Conservation (phyloP, 768 basidiomycete species). For the Mycena sanguinolenta region DNA sequence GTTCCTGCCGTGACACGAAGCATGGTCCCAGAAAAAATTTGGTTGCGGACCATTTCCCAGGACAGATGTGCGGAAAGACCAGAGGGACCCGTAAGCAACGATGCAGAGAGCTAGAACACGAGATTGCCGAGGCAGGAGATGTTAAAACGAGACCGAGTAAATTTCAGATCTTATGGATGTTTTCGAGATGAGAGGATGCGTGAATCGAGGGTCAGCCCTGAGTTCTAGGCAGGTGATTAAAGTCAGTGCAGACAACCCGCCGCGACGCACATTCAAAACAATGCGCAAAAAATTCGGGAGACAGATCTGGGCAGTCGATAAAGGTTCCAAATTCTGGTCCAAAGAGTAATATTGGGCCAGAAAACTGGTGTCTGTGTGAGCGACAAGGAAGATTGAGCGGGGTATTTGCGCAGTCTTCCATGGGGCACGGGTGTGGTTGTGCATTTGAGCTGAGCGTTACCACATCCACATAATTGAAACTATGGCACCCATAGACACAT, state of each 20-base stretch:
- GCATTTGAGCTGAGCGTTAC: neutral
- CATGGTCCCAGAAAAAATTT: neutral
- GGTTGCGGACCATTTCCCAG: slow-evolving; percentile 23
- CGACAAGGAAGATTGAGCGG: neutral
- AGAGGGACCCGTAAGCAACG: slow-evolving; percentile 15
- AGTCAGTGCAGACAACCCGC: neutral
- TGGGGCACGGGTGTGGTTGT: slow-evolving; percentile 2
- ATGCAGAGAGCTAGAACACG: slow-evolving; percentile 32
- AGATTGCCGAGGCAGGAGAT: slow-evolving; percentile 20
- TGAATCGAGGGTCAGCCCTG: neutral
- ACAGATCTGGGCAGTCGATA: slow-evolving; percentile 17
- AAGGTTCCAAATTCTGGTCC: neutral
- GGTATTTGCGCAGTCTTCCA: neutral
- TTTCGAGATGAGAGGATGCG: neutral
- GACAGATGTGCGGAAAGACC: slow-evolving; percentile 18
- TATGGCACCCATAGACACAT: neutral
- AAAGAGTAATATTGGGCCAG: neutral
- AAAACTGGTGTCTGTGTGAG: neutral
- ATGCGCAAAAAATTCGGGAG: slow-evolving; percentile 18
- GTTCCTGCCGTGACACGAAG: slow-evolving; percentile 1
- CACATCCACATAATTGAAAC: neutral
- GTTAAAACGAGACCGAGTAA: neutral
- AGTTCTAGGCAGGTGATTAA: neutral
- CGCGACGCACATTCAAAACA: slow-evolving; percentile 22
- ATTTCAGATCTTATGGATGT: neutral